Percentiles rank a stretch among this genome's conserved stretches.
These are phyloP conservation scores for Pythium chondricola DNA, from an alignment of 352 stramenopile genomes.

Conservation along the genomic window DNA sequence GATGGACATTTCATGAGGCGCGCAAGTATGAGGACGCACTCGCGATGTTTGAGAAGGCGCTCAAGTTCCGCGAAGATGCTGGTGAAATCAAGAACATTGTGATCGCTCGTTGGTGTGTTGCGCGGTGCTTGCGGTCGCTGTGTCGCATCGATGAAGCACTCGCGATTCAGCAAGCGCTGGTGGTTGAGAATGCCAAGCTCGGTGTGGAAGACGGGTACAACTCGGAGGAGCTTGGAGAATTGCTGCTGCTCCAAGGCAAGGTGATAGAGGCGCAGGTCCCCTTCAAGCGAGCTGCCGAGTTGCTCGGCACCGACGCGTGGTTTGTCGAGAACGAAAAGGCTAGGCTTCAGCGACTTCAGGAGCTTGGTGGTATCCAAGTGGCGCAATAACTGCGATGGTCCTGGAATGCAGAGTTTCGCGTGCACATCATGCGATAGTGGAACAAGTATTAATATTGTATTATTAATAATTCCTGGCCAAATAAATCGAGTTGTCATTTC, in stretches of 20 bases:
- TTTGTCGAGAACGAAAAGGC: slow-evolving; percentile 11
- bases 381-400: too few relatives aligned
- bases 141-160: slow-evolving; percentile 13
- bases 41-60: slow-evolving; percentile 13
- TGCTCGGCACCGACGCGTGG: slow-evolving; percentile 4
- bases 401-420: too few relatives aligned
- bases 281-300: slow-evolving; percentile 1
- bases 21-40: slow-evolving; percentile 13
- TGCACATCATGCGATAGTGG: too few relatives aligned
- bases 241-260: slow-evolving; percentile 11
- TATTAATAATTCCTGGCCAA: too few relatives aligned
- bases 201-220: slow-evolving; percentile 10
- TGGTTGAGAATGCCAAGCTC: slow-evolving; percentile 1
- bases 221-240: slow-evolving; percentile 17
- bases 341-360: slow-evolving; percentile 1
- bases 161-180: slow-evolving; percentile 6
- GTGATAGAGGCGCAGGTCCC: background rate
- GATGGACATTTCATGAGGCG: slow-evolving; percentile 18
- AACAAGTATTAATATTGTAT: too few relatives aligned
- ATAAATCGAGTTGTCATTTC: too few relatives aligned
- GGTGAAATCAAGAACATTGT: slow-evolving; percentile 5
- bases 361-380: too few relatives aligned
- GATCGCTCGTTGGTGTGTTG: slow-evolving; percentile 21
- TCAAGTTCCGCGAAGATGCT: slow-evolving; percentile 8
- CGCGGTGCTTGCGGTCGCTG: slow-evolving; percentile 13